Conservation (phyloP, 306 rosid species). For the Prunus campanulata region DNA sequence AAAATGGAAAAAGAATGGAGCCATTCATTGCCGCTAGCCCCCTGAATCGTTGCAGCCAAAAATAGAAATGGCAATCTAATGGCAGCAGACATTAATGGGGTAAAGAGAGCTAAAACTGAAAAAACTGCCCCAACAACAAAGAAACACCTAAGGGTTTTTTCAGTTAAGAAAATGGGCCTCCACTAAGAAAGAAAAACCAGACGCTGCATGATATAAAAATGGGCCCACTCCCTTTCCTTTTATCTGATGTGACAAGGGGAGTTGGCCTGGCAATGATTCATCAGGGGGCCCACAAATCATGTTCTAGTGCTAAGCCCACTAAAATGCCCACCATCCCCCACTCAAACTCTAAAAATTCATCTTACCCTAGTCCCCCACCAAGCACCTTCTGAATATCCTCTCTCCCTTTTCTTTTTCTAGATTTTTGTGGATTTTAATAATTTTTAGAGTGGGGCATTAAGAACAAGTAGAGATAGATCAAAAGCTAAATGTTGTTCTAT, state of each 20-base stretch:
- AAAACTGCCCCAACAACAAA: slow-evolving; percentile 30
- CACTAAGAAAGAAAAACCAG: slow-evolving; percentile 27
- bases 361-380: slow-evolving; percentile 15
- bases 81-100: not conserved
- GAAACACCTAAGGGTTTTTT: not conserved
- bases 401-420: slow-evolving; percentile 11
- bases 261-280: slow-evolving; percentile 49
- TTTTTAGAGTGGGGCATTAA: slow-evolving; percentile 3
- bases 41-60: slow-evolving; percentile 7
- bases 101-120: slow-evolving; percentile 38
- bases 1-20: not conserved
- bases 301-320: slow-evolving; percentile 61
- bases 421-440: slow-evolving; percentile 17
- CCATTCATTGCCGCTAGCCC: not conserved
- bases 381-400: slow-evolving; percentile 14
- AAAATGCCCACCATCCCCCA: slow-evolving; percentile 40
- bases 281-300: slow-evolving; percentile 47
- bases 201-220: slow-evolving; percentile 1
- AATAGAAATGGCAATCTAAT: slow-evolving; percentile 11
- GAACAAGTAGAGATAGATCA: not conserved
- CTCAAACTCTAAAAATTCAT: slow-evolving; percentile 15
- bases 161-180: slow-evolving; percentile 25
- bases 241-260: slow-evolving; percentile 38
- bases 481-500: not conserved
- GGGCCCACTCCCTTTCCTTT: slow-evolving; percentile 19